Conservation (phyloP, 2,329 filamentous ascomycete genomes). For the Tolypocladium amazonense region DNA sequence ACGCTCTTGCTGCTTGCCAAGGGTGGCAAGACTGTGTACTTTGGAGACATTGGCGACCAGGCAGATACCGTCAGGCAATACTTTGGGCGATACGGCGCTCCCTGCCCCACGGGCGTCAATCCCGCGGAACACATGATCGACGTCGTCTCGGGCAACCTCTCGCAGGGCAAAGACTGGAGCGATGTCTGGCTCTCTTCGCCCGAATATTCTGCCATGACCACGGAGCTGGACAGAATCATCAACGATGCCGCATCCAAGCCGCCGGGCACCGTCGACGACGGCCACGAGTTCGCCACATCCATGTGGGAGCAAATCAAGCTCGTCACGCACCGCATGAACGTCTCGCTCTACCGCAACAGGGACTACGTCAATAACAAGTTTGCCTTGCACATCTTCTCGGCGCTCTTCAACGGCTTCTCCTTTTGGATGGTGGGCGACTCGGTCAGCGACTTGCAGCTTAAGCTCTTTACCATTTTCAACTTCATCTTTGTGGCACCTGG, state of each 20-base stretch:
- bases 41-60: conserved; percentile 52
- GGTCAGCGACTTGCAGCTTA: conserved; percentile 39
- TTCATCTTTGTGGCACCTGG: conserved; percentile 52
- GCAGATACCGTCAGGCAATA: conserved; percentile 46
- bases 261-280: conserved; percentile 32
- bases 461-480: conserved; percentile 50
- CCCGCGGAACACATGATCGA: conserved; percentile 70
- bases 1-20: conserved; percentile 52
- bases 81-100: conserved; percentile 56
- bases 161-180: conserved; percentile 49
- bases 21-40: conserved; percentile 57
- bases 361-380: conserved; percentile 59
- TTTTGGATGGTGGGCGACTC: conserved; percentile 49
- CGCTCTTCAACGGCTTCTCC: conserved; percentile 50
- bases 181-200: conserved; percentile 59
- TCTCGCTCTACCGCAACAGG: conserved; percentile 54
- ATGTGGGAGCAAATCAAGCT: conserved; percentile 53
- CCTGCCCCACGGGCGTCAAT: conserved; percentile 52
- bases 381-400: conserved; percentile 40
- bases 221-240: conserved; percentile 55
- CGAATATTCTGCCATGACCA: conserved; percentile 42
- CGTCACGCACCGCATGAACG: conserved; percentile 52
- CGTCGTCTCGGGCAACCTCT: conserved; percentile 38
- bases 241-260: conserved; percentile 38
- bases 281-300: conserved; percentile 61